These are phyloP conservation scores for Linnemannia hyalina DNA, from an alignment of 192 early-diverging fungal genomes.

Conservation along the genomic window DNA sequence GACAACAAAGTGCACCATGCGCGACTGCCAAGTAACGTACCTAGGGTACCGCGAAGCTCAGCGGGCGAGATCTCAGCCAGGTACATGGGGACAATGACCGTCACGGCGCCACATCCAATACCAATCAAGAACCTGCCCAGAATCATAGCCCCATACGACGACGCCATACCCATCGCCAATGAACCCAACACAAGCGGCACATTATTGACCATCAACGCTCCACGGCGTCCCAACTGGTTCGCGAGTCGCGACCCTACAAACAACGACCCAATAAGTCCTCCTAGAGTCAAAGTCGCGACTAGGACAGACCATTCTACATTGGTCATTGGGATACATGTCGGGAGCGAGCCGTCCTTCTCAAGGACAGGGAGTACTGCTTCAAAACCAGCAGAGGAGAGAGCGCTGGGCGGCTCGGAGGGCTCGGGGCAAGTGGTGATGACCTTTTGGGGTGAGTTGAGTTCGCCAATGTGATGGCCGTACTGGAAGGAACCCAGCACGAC, in stretches of 20 bases:
- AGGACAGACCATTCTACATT: slow-evolving; percentile 69
- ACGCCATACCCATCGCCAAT: slow-evolving; percentile 71
- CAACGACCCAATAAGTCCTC: slow-evolving; percentile 83
- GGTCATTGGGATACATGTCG: slow-evolving; percentile 79
- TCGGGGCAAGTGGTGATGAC: slow-evolving; percentile 63
- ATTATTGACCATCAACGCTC: slow-evolving; percentile 77
- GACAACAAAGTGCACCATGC: neutral
- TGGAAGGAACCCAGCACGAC: slow-evolving; percentile 66
- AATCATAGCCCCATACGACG: slow-evolving; percentile 60
- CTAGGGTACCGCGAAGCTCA: slow-evolving; percentile 77
- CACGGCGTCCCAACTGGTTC: slow-evolving; percentile 78
- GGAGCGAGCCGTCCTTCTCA: slow-evolving; percentile 55
- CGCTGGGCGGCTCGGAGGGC: neutral
- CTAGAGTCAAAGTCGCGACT: slow-evolving; percentile 73
- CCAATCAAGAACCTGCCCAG: slow-evolving; percentile 82
- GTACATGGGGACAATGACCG: slow-evolving; percentile 86
- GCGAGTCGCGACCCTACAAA: slow-evolving; percentile 70
- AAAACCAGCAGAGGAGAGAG: neutral
- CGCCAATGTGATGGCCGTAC: slow-evolving; percentile 73
- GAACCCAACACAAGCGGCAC: slow-evolving; percentile 73
- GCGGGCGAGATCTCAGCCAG: slow-evolving; percentile 82
- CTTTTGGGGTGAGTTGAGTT: slow-evolving; percentile 68
- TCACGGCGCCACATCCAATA: slow-evolving; percentile 80
- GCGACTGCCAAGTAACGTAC: slow-evolving; percentile 28
- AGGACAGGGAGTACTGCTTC: neutral